Percentiles rank a stretch among this genome's conserved stretches.
These are phyloP conservation scores for Yamadazyma siamensis DNA, from an alignment of 1,139 yeast genomes.

Conservation along the genomic window DNA sequence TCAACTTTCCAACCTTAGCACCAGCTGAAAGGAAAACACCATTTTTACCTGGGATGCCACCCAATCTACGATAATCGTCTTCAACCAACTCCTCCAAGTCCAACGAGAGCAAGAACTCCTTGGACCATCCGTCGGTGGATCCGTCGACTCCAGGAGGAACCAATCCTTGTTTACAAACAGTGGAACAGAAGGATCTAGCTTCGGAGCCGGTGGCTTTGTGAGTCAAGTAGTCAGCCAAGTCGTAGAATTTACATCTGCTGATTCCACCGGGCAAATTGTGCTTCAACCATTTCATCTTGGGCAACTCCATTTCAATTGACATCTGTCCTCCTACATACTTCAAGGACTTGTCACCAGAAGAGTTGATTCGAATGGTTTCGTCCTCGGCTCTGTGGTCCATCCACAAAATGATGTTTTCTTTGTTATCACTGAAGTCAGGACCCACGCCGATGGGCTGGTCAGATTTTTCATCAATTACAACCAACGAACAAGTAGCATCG, in stretches of 20 bases:
- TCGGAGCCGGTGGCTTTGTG: slow-evolving; percentile 87
- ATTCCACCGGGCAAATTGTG: slow-evolving; percentile 73
- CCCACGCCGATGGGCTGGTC: slow-evolving; percentile 86
- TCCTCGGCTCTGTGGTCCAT: slow-evolving; percentile 96
- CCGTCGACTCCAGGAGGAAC: slow-evolving; percentile 90
- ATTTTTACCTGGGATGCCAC: slow-evolving; percentile 74
- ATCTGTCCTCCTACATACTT: slow-evolving; percentile 95
- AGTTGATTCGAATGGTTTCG: slow-evolving; percentile 81
- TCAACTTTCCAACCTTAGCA: slow-evolving; percentile 74
- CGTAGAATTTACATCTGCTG: slow-evolving; percentile 76
- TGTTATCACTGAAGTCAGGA: slow-evolving; percentile 71
- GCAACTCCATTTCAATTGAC: slow-evolving; percentile 98
- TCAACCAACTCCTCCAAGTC: slow-evolving; percentile 75
- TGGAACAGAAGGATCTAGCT: slow-evolving; percentile 83
- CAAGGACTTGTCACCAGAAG: slow-evolving; percentile 72
- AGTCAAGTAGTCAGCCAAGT: slow-evolving; percentile 85
- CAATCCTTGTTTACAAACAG: slow-evolving; percentile 94
- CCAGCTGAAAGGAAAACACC: slow-evolving; percentile 85
- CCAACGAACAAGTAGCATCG: slow-evolving; percentile 96
- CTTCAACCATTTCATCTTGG: slow-evolving; percentile 95
- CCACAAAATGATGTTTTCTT: slow-evolving; percentile 89
- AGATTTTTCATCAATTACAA: slow-evolving; percentile 63
- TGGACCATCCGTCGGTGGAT: slow-evolving; percentile 85
- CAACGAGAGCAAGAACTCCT: slow-evolving; percentile 63
- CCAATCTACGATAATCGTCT: slow-evolving; percentile 73